Conservation (phyloP, 495 filamentous ascomycete species). For the Penicillium argentinense region DNA sequence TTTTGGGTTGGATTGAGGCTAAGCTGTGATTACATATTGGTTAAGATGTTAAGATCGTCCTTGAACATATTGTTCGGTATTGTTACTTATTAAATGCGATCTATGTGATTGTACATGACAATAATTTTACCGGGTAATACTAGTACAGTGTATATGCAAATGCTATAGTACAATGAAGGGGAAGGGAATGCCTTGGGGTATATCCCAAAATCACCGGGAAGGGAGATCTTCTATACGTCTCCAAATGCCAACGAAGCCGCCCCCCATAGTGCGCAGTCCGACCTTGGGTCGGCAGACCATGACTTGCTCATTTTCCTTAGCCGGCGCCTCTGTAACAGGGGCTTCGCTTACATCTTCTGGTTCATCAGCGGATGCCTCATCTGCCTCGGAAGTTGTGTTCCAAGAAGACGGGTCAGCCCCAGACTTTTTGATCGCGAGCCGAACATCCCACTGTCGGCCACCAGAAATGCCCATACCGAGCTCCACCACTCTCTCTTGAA, state of each 20-base stretch:
- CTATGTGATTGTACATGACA: conserved; percentile 1
- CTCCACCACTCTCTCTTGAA: conserved; percentile 64
- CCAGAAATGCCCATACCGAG: conserved; percentile 56
- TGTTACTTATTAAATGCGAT: no score
- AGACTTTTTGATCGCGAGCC: conserved; percentile 49
- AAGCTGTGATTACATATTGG: conserved; percentile 9
- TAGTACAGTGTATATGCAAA: no score
- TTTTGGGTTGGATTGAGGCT: conserved; percentile 65
- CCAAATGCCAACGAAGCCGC: conserved; percentile 72
- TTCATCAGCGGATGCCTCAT: conserved; percentile 6
- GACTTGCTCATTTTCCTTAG: conserved; percentile 42
- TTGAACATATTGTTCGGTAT: background rate
- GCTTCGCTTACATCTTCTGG: conserved; percentile 2
- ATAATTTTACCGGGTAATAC: no score
- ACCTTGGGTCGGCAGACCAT: conserved; percentile 72
- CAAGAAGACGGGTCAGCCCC: conserved; percentile 43
- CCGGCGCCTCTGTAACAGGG: conserved; percentile 6
- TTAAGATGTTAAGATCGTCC: background rate
- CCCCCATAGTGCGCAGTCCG: conserved; percentile 59
- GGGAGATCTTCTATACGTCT: conserved; percentile 45
- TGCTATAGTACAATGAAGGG: conserved; percentile 6
- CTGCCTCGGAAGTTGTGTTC: conserved; percentile 18
- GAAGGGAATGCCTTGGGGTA: background rate
- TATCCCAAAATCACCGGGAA: conserved; percentile 6
- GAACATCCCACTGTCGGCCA: conserved; percentile 66